A percentile compares a stretch with the other conserved stretches of the same genome.
phyloP scores from a whole-genome alignment of 805 yeast species.

The Kluyveromyces aestuarii region DNA sequence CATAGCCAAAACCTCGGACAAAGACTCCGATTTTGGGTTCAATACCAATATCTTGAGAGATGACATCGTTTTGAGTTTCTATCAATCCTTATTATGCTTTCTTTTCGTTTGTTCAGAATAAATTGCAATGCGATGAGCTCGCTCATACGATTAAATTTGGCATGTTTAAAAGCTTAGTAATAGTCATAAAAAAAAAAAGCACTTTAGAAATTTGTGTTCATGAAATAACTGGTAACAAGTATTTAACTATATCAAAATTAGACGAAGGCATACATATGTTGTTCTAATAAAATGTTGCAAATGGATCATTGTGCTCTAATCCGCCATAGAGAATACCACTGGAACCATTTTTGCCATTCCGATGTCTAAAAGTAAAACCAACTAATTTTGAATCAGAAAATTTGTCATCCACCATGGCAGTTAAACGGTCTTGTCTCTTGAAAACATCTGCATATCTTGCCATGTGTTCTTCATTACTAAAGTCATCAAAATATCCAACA shows the following conservation, averaged over 20 bases:
- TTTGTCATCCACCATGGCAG: slow-evolving; percentile 51
- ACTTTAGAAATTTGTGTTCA: not conserved
- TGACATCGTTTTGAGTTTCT: too few relatives aligned
- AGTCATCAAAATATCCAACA: slow-evolving; percentile 98
- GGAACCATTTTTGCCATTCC: slow-evolving; percentile 32
- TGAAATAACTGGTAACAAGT: too few relatives aligned
- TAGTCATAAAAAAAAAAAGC: too few relatives aligned
- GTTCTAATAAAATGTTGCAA: slow-evolving; percentile 27
- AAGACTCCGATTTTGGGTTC: slow-evolving; percentile 9
- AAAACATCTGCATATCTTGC: slow-evolving; percentile 95
- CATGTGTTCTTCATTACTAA: slow-evolving; percentile 93
- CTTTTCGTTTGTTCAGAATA: too few relatives aligned
- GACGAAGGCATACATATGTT: not conserved
- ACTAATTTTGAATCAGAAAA: slow-evolving; percentile 67
- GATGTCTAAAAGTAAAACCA: slow-evolving; percentile 94
- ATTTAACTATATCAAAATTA: too few relatives aligned
- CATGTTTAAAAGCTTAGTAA: not conserved
- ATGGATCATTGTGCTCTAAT: slow-evolving; percentile 30
- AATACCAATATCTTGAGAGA: slow-evolving; percentile 9
- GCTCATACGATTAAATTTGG: too few relatives aligned
- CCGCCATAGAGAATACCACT: slow-evolving; percentile 30
- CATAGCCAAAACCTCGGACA: slow-evolving; percentile 32
- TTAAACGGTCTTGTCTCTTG: slow-evolving; percentile 80
- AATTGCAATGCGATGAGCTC: not conserved
- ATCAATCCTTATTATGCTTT: too few relatives aligned